A percentile compares a stretch with the other conserved stretches of the same genome.
phyloP scores from a whole-genome alignment of 768 basidiomycete genomes.

The Lanmaoa rubissima region DNA sequence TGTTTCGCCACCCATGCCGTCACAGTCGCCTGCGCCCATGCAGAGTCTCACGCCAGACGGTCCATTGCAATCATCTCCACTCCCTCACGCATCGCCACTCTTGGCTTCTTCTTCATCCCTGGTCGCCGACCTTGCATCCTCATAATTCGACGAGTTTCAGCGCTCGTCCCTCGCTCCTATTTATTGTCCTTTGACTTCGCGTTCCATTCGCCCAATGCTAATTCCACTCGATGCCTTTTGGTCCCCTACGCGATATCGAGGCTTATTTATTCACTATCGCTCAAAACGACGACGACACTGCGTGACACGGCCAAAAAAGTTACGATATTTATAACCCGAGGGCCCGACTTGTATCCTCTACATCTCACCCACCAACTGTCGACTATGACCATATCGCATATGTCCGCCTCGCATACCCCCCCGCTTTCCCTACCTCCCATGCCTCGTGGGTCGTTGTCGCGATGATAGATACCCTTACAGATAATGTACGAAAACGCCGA shows the following conservation, averaged over 20 bases:
- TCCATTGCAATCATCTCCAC: conserved; percentile 23
- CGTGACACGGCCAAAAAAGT: conserved; percentile 22
- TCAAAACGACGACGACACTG: conserved; percentile 29
- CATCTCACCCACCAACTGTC: conserved; percentile 23
- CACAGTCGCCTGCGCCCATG: conserved; percentile 26
- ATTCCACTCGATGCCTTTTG: conserved; percentile 10
- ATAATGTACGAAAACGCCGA: conserved; percentile 29
- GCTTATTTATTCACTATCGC: conserved; percentile 32
- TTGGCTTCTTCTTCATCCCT: conserved; percentile 24
- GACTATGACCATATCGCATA: conserved; percentile 32
- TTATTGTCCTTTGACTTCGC: conserved; percentile 30
- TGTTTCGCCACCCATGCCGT: conserved; percentile 32
- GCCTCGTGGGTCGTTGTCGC: conserved; percentile 26
- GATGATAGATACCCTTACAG: conserved; percentile 34
- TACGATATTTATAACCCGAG: conserved; percentile 26
- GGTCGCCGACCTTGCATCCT: conserved; percentile 20
- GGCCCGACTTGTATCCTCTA: conserved; percentile 29
- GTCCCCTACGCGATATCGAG: conserved; percentile 21
- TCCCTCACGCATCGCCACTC: conserved; percentile 28
- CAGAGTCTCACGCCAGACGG: conserved; percentile 29
- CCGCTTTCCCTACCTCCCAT: conserved; percentile 3
- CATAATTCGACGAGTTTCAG: conserved; percentile 8
- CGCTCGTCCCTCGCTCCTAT: conserved; percentile 18
- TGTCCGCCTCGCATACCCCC: conserved; percentile 18
- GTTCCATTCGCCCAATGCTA: conserved; percentile 6